Base-by-base conservation (phyloP, 2,329 filamentous ascomycete species). In the Pseudogymnoascus sp. region DNA sequence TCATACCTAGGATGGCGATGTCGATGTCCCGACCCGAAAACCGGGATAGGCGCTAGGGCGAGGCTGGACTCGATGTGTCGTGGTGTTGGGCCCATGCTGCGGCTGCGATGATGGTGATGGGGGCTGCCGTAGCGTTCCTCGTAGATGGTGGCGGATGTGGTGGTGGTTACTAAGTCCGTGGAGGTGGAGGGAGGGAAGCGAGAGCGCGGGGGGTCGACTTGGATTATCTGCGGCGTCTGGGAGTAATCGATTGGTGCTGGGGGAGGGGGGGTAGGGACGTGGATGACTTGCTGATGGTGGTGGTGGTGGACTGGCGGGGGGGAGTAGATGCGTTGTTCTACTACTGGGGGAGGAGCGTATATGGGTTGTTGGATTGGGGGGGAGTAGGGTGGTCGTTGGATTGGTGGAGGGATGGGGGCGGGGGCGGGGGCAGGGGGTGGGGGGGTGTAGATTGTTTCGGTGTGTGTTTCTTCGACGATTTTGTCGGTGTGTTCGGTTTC, bases 391-490 rank as follows among this genome's bases (percentile, higher is more conserved):
- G 28, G 28, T 28, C 28, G 25, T 6, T 4, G 45, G 45, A 2
- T 7, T 6, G 28, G 28, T 6, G 45, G 45, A 6, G 25, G 64
- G 28, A 19, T 61, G 11, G 63, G 61, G 1, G 62, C 45, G 25
- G 19, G 23, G 14, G 60, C 19, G 14, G 41, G 66, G 8, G 71
- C n/a, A n/a, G n/a, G n/a, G n/a, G n/a, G n/a, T n/a, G n/a, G 70
- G 6, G 73, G 65, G 7, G 71, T 72, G 67, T 78, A 75, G 3
- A 80, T 68, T 23, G 6, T 65, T 81, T 81, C 67, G 77, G 75
- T 64, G 63, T 72, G 75, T 66, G 77, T 79, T 72, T 85, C 81
- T 70, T 84, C 79, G 37, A 81, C 64, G 11, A 83, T 65, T 16
- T 77, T 77, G 8, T 34, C 54, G 37, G 4, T 2, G 19, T 21